Percentiles rank a stretch among this genome's conserved stretches.
Evolutionary conservation across 148 eudicot species (phyloP).

Genomic region (Rhododendron williamsianum): DNA sequence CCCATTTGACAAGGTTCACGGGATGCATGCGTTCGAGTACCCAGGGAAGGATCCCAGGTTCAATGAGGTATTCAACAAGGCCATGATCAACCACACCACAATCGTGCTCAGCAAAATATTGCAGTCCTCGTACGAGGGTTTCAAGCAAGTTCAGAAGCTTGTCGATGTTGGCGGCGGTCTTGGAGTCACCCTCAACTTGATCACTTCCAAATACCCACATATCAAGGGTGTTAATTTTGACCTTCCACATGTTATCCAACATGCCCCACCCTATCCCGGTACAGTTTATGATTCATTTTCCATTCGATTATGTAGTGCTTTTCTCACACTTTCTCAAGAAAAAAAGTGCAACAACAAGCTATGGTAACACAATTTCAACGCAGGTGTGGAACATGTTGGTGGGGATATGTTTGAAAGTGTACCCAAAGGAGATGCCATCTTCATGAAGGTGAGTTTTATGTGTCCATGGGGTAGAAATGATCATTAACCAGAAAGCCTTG

Average conservation of each 20-base stretch:
- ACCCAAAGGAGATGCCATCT: neutral
- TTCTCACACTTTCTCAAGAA: too few species aligned
- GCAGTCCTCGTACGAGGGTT: slow-evolving; percentile 44
- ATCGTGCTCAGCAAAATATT: slow-evolving; percentile 57
- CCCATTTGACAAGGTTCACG: slow-evolving; percentile 55
- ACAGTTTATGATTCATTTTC: neutral
- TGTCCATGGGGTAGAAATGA: neutral
- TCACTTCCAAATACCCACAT: slow-evolving; percentile 49
- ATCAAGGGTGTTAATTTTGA: slow-evolving; percentile 73
- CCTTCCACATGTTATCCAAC: slow-evolving; percentile 64
- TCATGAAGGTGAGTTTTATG: neutral
- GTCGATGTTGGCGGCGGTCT: slow-evolving; percentile 81
- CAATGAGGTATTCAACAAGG: slow-evolving; percentile 63
- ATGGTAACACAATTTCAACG: neutral
- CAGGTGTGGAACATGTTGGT: neutral
- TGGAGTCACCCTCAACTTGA: slow-evolving; percentile 59
- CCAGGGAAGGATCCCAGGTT: slow-evolving; percentile 61
- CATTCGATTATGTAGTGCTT: neutral
- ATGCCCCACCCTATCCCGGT: slow-evolving; percentile 39
- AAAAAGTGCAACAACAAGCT: neutral
- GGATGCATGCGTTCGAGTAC: slow-evolving; percentile 38
- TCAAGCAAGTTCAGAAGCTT: slow-evolving; percentile 40
- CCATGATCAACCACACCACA: slow-evolving; percentile 69
- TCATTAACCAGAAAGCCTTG: neutral
- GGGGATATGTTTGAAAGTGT: slow-evolving; percentile 1